Base-by-base conservation (phyloP, 345 rosid genomes). In the Ceriops zippeliana region DNA sequence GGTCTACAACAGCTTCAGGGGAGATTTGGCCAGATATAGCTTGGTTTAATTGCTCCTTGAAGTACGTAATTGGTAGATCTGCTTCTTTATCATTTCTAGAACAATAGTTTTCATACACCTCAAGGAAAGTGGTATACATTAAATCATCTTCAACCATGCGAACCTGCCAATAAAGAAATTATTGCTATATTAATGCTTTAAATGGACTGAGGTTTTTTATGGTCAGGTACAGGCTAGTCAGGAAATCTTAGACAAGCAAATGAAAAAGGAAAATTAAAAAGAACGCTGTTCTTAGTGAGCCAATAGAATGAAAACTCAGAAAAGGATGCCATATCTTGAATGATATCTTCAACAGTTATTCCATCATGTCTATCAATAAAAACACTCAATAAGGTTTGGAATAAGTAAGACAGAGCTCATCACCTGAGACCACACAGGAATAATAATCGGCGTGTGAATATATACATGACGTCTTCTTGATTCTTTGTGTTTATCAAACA, bases 391-490 rank as follows among this genome's bases (percentile, higher is more conserved):
- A 42, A 24, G 59, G 26, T 5, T 24, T 8, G 7, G 28, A 24
- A 10, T 56, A 13, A 8, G 28, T 6, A 24, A 47, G 70, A 58
- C 57, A 56, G 49, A 24, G 26, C 17, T 64, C 37, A 42, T 83
- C 58, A 95, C 98, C 98, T 96, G 99, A 68, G 98, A 96, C 99
- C 98, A 96, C 75, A 96, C 99, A 69, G 97, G 99, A 84, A 96
- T 92, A 53, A 90, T 92, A 74, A 96, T 96, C 49, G 99, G 99
- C 0, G 99, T 89, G 76, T 96, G 96, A 77, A 96, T 90, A 80
- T 77, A 85, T 71, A 96, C 82, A 81, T 92, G 95, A 47, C 98
- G 87, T 46, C 93, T 83, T 70, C 98, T 85, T 58, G 99, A 90
- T 78, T 96, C 97, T 80, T 96, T 92, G 77, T 92, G 98, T 80